These are phyloP conservation scores for Exidia glandulosa DNA, from an alignment of 768 basidiomycete genomes.

Conservation along the genomic window DNA sequence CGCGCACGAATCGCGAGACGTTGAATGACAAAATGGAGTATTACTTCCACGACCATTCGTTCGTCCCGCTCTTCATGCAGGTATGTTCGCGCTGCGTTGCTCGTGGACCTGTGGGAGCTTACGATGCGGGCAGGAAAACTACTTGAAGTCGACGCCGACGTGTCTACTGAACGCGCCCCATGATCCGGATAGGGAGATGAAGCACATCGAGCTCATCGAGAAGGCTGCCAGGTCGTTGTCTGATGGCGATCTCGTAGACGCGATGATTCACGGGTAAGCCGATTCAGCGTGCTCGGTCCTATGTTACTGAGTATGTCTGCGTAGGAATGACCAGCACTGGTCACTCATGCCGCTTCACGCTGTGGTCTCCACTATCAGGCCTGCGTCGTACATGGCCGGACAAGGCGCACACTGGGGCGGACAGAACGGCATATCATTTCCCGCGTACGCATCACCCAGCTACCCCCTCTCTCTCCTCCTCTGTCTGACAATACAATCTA, in stretches of 20 bases:
- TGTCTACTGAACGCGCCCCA: conserved; percentile 33
- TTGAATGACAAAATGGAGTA: conserved; percentile 88
- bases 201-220: conserved; percentile 71
- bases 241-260: conserved; percentile 88
- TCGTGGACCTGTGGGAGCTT: background rate
- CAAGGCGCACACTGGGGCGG: conserved; percentile 53
- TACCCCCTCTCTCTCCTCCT: background rate
- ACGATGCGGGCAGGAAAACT: conserved; percentile 66
- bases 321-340: conserved; percentile 91
- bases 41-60: conserved; percentile 93
- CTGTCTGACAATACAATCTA: background rate
- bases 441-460: conserved; percentile 46
- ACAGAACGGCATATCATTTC: conserved; percentile 60
- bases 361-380: conserved; percentile 78
- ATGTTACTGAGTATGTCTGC: background rate
- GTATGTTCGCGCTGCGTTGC: conserved; percentile 26
- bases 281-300: background rate
- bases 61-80: conserved; percentile 92
- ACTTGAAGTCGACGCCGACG: conserved; percentile 73
- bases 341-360: conserved; percentile 89
- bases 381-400: conserved; percentile 79
- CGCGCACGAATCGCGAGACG: conserved; percentile 65
- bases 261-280: conserved; percentile 82
- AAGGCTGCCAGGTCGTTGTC: conserved; percentile 87
- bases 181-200: conserved; percentile 46